A percentile compares a stretch with the other conserved stretches of the same genome.
Conservation (phyloP, 2,329 filamentous ascomycete species). For the Camptophora hylomeconis region DNA sequence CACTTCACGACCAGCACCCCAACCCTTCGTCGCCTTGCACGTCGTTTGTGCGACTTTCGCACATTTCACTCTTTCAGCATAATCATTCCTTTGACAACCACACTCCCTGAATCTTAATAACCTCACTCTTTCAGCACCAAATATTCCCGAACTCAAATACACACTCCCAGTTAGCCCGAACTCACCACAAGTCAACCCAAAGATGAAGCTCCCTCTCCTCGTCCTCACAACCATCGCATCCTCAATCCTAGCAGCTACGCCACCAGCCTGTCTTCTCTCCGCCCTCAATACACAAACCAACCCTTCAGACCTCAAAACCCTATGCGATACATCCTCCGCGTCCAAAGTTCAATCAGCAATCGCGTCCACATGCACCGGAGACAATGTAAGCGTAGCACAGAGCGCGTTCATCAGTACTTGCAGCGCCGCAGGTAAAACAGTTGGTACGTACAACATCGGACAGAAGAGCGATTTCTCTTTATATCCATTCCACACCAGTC, state of each 20-base stretch:
- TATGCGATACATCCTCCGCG: conserved; percentile 25
- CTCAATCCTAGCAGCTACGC: conserved; percentile 26
- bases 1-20: too few relatives aligned
- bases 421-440: conserved; percentile 25
- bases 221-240: conserved; percentile 33
- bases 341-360: conserved; percentile 26
- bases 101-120: conserved; percentile 14
- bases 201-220: conserved; percentile 17
- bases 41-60: too few relatives aligned
- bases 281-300: conserved; percentile 31
- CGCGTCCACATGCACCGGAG: conserved; percentile 22
- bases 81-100: conserved; percentile 2
- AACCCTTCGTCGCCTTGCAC: too few relatives aligned
- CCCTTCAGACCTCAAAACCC: conserved; percentile 25
- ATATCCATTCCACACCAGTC: conserved; percentile 1
- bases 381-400: conserved; percentile 22
- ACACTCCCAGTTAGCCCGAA: too few relatives aligned
- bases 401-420: conserved; percentile 28
- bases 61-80: conserved; percentile 4
- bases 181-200: conserved; percentile 1
- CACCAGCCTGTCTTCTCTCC: conserved; percentile 38
- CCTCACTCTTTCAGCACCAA: too few relatives aligned
- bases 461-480: conserved; percentile 2
- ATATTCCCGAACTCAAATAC: too few relatives aligned
- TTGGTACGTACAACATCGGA: conserved; percentile 24